Percentiles rank a stretch among this genome's conserved stretches.
These are phyloP conservation scores for Heliocybe sulcata DNA, from an alignment of 1,284 basidiomycete genomes.

Conservation along the genomic window DNA sequence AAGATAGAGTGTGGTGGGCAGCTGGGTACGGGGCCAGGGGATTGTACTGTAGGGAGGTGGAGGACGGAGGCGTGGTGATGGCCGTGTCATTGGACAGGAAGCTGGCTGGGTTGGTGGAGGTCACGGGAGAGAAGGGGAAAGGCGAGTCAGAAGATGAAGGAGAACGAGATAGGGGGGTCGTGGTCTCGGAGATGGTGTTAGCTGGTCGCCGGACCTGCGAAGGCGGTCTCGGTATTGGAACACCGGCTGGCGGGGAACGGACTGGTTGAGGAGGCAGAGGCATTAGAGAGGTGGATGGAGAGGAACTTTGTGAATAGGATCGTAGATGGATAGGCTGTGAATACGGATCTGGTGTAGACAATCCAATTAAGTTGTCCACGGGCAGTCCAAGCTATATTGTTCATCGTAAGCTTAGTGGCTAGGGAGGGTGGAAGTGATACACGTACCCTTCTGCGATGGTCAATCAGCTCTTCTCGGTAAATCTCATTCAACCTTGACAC, in stretches of 20 bases:
- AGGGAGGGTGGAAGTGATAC: not conserved
- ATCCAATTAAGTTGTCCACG: slow-evolving; percentile 68
- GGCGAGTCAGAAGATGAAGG: slow-evolving; percentile 51
- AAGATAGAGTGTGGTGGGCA: slow-evolving; percentile 36
- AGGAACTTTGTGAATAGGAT: slow-evolving; percentile 34
- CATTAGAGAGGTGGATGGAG: slow-evolving; percentile 39
- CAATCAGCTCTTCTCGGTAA: slow-evolving; percentile 74
- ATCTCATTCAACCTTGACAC: slow-evolving; percentile 70
- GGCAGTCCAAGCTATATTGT: slow-evolving; percentile 54
- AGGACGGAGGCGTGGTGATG: slow-evolving; percentile 61
- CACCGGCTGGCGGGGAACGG: slow-evolving; percentile 29
- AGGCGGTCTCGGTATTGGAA: slow-evolving; percentile 63
- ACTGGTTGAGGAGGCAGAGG: slow-evolving; percentile 24
- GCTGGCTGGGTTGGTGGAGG: slow-evolving; percentile 43
- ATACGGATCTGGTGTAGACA: slow-evolving; percentile 48
- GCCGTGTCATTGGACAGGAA: slow-evolving; percentile 50
- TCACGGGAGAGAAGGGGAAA: slow-evolving; percentile 49
- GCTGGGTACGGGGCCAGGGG: slow-evolving; percentile 24
- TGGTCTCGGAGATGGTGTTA: slow-evolving; percentile 33
- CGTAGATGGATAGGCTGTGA: slow-evolving; percentile 63
- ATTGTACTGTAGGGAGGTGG: slow-evolving; percentile 39
- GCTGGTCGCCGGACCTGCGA: slow-evolving; percentile 51
- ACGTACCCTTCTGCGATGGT: slow-evolving; percentile 66
- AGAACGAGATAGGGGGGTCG: slow-evolving; percentile 56
- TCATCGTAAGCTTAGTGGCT: not conserved